Evolutionary conservation across 169 alveolate species (phyloP), one percentile per base, ranked within the genome.

Genomic region (Plasmodium cynomolgi): DNA sequence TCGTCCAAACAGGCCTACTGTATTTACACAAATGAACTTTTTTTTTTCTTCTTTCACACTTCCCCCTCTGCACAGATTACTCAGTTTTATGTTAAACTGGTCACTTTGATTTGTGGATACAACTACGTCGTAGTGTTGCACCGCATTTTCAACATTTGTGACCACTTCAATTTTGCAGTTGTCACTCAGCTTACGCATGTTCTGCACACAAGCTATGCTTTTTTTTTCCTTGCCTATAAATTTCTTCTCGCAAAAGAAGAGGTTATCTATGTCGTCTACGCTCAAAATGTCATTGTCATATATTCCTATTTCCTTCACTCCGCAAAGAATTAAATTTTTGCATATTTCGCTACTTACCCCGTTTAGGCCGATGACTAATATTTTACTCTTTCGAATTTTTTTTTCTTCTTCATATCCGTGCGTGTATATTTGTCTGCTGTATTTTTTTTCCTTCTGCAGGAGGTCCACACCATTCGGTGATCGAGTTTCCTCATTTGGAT

Each of bases 361-460:
- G 95, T 99, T 96, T 93, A 98, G 93, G 1, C 99, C 99, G 37
- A 98, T 95, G 83, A 99, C 97, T 91, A 99, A 98, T 58, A 99
- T 99, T 68, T 98, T 96, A 85, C 98, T 90, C 86, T 97, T 97
- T 17, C 98, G 97, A 72, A 99, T 96, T 95, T 98, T 98, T 23
- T 99, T 99, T 99, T 99, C 98, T 81, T 99, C 98, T 85, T 99
- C 99, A 96, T 98, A 96, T 29, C 99, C 99, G 90, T 97, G 98
- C 54, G 99, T 98, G 26, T 99, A 99, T 33, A 99, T 98, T 95
- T 99, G 99, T 91, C 99, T 98, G 74, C 99, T 98, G 95, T 99
- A 99, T 37, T 88, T 88, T 88, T 88, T 88, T 62, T 77, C 94
- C n/a, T 39, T 62, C 33, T 88, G 90, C 54, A 88, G 71, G 72